Percentiles rank a stretch among this genome's conserved stretches.
phyloP scores from a whole-genome alignment of 176 grass and related monocot genomes.

The Hyparrhenia diplandra region DNA sequence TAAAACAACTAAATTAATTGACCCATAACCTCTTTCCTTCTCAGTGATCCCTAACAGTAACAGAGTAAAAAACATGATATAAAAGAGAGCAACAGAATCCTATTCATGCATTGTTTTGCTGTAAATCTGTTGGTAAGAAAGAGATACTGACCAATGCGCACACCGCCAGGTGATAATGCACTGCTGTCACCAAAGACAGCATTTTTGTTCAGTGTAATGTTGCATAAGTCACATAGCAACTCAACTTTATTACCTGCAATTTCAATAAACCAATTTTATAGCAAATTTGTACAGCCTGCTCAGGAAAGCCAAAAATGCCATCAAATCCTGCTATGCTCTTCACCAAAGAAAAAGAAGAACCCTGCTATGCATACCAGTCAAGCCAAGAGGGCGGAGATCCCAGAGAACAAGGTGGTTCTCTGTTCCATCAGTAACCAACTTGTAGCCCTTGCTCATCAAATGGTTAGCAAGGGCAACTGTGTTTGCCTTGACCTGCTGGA shows the following conservation, averaged over 20 bases:
- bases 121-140: neutral
- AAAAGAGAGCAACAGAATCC: neutral
- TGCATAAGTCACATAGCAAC: constrained; percentile 81
- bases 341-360: neutral
- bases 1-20: neutral
- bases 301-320: neutral
- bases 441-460: constrained; percentile 97
- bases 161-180: constrained; percentile 84
- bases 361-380: constrained; percentile 60
- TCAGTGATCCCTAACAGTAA: neutral
- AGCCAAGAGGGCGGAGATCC: constrained; percentile 96
- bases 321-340: neutral
- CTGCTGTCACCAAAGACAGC: constrained; percentile 98
- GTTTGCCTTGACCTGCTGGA: constrained; percentile 90
- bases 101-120: neutral
- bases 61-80: neutral
- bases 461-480: constrained; percentile 84
- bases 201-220: constrained; percentile 97
- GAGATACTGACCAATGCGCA: constrained; percentile 71
- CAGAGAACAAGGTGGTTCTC: constrained; percentile 99
- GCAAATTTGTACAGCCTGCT: neutral
- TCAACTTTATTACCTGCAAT: constrained; percentile 91
- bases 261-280: neutral
- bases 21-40: neutral
- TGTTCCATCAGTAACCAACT: constrained; percentile 93